phyloP scores from a whole-genome alignment of 2,329 filamentous ascomycete genomes.

The Stagonosporopsis rhizophila region DNA sequence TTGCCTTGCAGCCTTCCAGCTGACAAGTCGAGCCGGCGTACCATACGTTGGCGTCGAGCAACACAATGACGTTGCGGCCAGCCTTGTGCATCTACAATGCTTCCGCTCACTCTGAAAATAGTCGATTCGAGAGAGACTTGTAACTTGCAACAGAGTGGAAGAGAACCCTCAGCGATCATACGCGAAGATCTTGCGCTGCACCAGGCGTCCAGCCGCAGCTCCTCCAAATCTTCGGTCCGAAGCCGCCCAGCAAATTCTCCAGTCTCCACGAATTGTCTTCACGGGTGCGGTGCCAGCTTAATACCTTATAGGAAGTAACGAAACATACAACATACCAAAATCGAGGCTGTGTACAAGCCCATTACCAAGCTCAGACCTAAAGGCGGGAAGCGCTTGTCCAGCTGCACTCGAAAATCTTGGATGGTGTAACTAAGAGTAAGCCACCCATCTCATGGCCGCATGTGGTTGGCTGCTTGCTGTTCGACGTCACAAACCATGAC shows the following conservation, averaged over 20 bases:
- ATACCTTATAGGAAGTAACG: not conserved
- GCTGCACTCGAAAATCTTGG: conserved; percentile 4
- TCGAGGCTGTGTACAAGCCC: conserved; percentile 3
- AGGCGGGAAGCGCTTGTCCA: conserved; percentile 10
- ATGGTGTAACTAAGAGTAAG: conserved; percentile 27
- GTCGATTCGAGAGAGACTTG: not conserved
- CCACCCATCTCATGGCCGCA: conserved; percentile 19
- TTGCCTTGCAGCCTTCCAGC: not conserved
- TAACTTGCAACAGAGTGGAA: not conserved
- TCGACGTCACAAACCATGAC: conserved; percentile 21
- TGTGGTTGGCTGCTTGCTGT: conserved; percentile 18
- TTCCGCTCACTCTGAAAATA: not conserved
- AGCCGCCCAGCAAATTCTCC: not conserved
- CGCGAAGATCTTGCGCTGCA: not conserved
- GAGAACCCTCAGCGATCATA: not conserved
- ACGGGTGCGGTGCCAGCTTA: not conserved
- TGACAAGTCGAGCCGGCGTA: not conserved
- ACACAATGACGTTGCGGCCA: not conserved
- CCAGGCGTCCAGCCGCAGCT: conserved; percentile 18
- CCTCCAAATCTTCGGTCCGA: not conserved
- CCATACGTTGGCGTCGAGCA: not conserved
- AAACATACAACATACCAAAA: not conserved
- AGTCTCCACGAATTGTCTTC: not conserved
- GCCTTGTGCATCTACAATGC: not conserved
- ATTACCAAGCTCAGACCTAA: conserved; percentile 8